A percentile compares a stretch with the other conserved stretches of the same genome.
Evolutionary conservation across 306 rosid genomes (phyloP).

Genomic region (Calophaca sinica): DNA sequence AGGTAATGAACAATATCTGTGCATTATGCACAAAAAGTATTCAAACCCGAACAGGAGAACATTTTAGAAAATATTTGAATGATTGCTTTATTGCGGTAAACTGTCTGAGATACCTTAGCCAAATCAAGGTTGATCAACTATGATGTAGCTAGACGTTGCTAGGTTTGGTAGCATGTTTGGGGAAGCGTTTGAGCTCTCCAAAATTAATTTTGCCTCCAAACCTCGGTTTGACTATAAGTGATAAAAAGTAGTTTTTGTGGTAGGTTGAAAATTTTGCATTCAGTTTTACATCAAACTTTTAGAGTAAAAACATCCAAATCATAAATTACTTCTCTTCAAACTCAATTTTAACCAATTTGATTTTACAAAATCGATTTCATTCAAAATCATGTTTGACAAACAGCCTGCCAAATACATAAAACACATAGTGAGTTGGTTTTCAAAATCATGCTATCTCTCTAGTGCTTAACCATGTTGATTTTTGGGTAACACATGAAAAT

Average conservation of each 20-base stretch:
- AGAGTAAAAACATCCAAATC: too few species aligned
- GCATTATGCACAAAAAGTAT: not conserved
- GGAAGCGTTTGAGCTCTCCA: not conserved
- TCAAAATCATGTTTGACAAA: not conserved
- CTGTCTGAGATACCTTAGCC: constrained; percentile 28
- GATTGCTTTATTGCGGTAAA: not conserved
- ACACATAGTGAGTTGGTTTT: constrained; percentile 9
- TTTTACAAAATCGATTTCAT: not conserved
- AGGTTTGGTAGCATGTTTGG: constrained; percentile 7
- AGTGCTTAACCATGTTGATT: constrained; percentile 18
- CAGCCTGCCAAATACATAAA: not conserved
- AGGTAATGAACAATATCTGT: constrained; percentile 23
- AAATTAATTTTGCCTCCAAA: too few species aligned
- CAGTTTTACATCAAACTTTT: not conserved
- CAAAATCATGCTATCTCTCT: not conserved
- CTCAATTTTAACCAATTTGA: not conserved
- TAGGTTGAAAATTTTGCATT: not conserved
- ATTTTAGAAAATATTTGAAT: not conserved
- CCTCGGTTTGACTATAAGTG: not conserved
- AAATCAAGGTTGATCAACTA: constrained; percentile 29
- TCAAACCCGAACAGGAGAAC: not conserved
- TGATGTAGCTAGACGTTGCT: constrained; percentile 9
- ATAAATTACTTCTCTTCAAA: too few species aligned
- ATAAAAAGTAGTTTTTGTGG: not conserved
- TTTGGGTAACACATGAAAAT: constrained; percentile 25